Evolutionary conservation across 306 rosid species (phyloP).

Genomic region (Trifolium pratense): DNA sequence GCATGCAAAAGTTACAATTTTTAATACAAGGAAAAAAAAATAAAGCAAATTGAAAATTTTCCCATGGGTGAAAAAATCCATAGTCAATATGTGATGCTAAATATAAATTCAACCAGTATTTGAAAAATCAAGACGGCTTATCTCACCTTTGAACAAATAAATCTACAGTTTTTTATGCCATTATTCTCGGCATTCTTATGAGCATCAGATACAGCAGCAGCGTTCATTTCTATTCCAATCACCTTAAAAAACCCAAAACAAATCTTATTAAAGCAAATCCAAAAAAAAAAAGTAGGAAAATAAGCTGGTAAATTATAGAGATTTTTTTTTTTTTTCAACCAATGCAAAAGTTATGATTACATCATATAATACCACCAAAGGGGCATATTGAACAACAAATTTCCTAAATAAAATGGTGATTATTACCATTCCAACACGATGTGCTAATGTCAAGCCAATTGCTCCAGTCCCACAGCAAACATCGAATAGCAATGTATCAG

Average conservation of each 20-base stretch:
- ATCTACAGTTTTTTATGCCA: constrained; percentile 84
- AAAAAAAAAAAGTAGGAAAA: not conserved
- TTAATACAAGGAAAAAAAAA: constrained; percentile 27
- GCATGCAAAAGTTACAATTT: constrained; percentile 16
- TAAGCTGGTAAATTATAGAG: not conserved
- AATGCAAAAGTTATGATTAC: constrained; percentile 24
- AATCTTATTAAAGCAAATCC: constrained; percentile 32
- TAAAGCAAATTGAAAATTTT: constrained; percentile 11
- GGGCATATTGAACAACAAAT: constrained; percentile 14
- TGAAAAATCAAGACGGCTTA: constrained; percentile 11
- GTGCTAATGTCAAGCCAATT: constrained; percentile 96
- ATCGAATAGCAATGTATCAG: constrained; percentile 91
- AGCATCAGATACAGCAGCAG: constrained; percentile 92
- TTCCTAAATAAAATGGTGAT: constrained; percentile 41
- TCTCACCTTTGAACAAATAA: constrained; percentile 89
- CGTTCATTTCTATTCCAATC: constrained; percentile 96
- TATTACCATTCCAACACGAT: constrained; percentile 96
- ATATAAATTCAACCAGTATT: constrained; percentile 36
- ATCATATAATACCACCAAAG: constrained; percentile 24
- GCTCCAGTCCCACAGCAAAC: constrained; percentile 98
- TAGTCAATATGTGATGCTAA: constrained; percentile 5
- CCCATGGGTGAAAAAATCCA: constrained; percentile 8
- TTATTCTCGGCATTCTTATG: constrained; percentile 88
- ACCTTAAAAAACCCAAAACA: constrained; percentile 59
- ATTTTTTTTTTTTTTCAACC: constrained; percentile 16